Base-by-base conservation (phyloP, 1,284 basidiomycete species). In the Leccinum pachyderme region DNA sequence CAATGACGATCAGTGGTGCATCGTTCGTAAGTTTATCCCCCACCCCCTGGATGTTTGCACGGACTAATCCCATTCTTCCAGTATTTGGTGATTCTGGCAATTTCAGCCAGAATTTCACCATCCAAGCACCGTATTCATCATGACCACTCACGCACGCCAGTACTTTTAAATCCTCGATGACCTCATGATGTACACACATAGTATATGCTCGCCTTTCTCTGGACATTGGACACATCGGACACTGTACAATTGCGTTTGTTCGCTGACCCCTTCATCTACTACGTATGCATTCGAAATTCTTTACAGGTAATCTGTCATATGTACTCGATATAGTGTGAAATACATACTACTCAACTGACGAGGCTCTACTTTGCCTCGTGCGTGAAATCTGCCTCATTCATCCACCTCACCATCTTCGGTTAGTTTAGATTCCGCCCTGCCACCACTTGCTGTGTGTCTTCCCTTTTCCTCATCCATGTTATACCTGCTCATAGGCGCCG, bases 1-100 rank as follows among this genome's bases (percentile, higher is more conserved):
- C 29, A 70, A 61, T 27, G 9, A 58, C 18, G 64, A 74, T 37
- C 18, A 18, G 18, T 79, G 77, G 64, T 54, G 61, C 5, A 35
- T 80, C 31, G 76, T 80, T 47, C 66, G 77, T 79, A 57, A 71
- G 77, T 75, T 41, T 35, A 47, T 43, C 51, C 13, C 15, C 9
- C 1, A 3, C 11, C 1, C 0, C 3, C 27, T 9, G 1, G 2
- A 25, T 44, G 24, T 11, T 8, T 27, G 18, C 7, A 18, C n/a
- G 5, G 12, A 47, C 4, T 55, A 39, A 56, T 53, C 24, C 37
- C 29, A 9, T 43, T 9, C 11, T 46, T 49, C 25, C 37, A 82
- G 80, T 83, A 47, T 73, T 81, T 54, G 81, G 81, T 12, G 75
- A 80, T 60, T 80, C 79, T 45, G 80, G 79, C 32, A 73, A 81